phyloP scores from a whole-genome alignment of 129 eudicot genomes.

The Tagetes patula region DNA sequence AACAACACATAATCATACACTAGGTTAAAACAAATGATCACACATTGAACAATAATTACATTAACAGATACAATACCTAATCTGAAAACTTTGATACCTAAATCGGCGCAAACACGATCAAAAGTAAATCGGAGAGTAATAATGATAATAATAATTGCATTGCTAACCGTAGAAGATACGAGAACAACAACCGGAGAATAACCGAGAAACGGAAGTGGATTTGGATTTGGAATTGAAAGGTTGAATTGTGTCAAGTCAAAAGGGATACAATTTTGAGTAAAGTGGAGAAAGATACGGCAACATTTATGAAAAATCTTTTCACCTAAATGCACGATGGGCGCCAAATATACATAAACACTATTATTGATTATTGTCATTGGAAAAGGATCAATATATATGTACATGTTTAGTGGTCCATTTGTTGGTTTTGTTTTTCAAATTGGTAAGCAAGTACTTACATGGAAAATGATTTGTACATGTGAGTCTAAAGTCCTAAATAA shows the following conservation, averaged over 20 bases:
- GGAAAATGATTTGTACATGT: too few species aligned
- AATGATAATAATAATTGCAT: background rate
- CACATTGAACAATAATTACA: too few species aligned
- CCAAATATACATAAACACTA: background rate
- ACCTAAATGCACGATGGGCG: background rate
- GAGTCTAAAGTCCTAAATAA: too few species aligned
- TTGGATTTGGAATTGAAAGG: background rate
- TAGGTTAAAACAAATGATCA: too few species aligned
- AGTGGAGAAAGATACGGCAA: constrained; percentile 2
- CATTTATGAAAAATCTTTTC: background rate
- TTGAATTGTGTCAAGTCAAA: too few species aligned
- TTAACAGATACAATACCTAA: too few species aligned
- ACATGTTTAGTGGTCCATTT: too few species aligned
- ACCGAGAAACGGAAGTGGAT: background rate
- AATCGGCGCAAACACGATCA: background rate
- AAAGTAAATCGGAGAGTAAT: background rate
- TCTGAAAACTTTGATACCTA: background rate
- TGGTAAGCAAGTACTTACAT: too few species aligned
- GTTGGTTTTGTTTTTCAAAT: too few species aligned
- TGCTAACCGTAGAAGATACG: constrained; percentile 22
- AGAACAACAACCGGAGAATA: background rate
- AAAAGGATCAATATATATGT: background rate
- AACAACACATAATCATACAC: too few species aligned
- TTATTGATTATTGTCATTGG: background rate
- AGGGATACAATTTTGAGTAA: background rate